A percentile compares a stretch with the other conserved stretches of the same genome.
Conservation (phyloP, 305 asterid species). For the Fraxinus nigra region DNA sequence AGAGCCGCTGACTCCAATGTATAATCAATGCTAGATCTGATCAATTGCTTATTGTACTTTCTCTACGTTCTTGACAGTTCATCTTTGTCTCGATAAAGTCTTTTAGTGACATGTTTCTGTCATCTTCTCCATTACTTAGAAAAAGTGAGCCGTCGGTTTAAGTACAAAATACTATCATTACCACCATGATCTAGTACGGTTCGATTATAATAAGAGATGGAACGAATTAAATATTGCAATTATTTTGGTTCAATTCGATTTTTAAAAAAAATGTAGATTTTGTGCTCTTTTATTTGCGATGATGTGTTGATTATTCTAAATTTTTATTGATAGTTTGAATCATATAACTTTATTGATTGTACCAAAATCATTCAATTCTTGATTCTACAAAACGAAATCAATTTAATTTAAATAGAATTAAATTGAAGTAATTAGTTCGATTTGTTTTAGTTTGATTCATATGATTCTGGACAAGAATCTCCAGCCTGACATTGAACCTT, state of each 20-base stretch:
- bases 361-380: background rate
- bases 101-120: no score
- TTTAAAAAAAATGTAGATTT: background rate
- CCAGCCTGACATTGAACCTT: background rate
- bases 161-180: no score
- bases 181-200: background rate
- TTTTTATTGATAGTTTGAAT: background rate
- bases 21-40: no score
- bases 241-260: background rate
- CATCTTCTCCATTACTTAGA: no score
- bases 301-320: background rate
- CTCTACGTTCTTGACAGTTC: no score
- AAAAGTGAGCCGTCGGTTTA: no score
- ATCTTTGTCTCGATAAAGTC: no score
- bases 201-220: background rate
- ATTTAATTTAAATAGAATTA: background rate
- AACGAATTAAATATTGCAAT: background rate
- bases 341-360: background rate
- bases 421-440: background rate
- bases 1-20: no score
- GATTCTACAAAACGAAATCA: background rate
- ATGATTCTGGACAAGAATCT: no score
- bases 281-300: background rate
- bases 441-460: background rate
- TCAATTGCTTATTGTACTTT: no score